Conservation (phyloP, 202 grass and related monocot genomes). For the Schoenoplectus triqueter region DNA sequence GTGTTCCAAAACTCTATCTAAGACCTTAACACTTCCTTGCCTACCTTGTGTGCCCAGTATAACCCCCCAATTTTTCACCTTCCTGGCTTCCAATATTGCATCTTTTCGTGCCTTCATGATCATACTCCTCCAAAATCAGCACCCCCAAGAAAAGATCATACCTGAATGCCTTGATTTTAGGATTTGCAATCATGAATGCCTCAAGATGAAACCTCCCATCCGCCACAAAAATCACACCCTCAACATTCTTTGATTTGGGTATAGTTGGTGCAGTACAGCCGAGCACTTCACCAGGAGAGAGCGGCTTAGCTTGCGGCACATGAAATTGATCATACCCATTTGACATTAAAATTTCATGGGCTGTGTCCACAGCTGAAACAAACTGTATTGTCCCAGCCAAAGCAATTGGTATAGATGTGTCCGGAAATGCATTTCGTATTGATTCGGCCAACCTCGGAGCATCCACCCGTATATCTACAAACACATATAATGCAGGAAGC, state of each 20-base stretch:
- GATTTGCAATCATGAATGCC: conserved; percentile 98
- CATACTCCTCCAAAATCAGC: conserved; percentile 78
- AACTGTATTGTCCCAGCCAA: conserved; percentile 92
- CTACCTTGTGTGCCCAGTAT: conserved; percentile 78
- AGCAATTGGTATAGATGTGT: conserved; percentile 49
- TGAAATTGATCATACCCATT: conserved; percentile 65
- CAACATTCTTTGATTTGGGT: conserved; percentile 59
- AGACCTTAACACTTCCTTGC: conserved; percentile 72
- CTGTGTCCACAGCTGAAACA: conserved; percentile 70
- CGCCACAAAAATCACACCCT: conserved; percentile 61
- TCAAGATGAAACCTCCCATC: conserved; percentile 94
- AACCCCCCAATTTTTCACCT: conserved; percentile 74
- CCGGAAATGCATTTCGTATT: conserved; percentile 57
- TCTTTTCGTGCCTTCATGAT: conserved; percentile 80
- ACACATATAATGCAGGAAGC: conserved; percentile 94
- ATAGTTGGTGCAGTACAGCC: conserved; percentile 79
- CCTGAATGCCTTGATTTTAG: conserved; percentile 71
- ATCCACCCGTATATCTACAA: conserved; percentile 89
- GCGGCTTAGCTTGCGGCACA: conserved; percentile 80
- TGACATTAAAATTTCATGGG: conserved; percentile 58
- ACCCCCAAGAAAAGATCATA: conserved; percentile 83
- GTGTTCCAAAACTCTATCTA: conserved; percentile 79
- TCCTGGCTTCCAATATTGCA: conserved; percentile 63
- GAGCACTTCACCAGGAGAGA: conserved; percentile 82
- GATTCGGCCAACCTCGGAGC: conserved; percentile 59